A percentile compares a stretch with the other conserved stretches of the same genome.
phyloP scores from a whole-genome alignment of 1,284 basidiomycete species.

The Ganoderma leucocontextum region DNA sequence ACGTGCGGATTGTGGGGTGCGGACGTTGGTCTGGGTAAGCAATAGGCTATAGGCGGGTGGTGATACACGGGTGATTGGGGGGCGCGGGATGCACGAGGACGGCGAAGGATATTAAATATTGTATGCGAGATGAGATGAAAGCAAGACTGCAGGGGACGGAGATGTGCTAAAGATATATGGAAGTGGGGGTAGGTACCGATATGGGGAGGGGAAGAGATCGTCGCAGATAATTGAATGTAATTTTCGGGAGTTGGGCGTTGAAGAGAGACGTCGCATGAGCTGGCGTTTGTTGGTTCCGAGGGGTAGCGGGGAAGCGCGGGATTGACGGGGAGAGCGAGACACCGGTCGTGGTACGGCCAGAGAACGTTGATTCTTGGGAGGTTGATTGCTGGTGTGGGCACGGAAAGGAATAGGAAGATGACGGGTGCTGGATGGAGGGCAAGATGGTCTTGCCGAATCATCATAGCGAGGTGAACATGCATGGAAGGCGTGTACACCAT shows the following conservation, averaged over 20 bases:
- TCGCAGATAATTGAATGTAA: constrained; percentile 1
- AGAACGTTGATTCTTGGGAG: not conserved
- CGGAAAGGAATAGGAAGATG: constrained; percentile 2
- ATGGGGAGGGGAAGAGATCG: not conserved
- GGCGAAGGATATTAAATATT: not conserved
- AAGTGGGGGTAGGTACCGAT: not conserved
- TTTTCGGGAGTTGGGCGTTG: not conserved
- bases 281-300: not conserved
- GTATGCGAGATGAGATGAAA: constrained; percentile 10
- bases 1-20: not conserved
- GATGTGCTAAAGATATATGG: constrained; percentile 5
- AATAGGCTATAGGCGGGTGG: constrained; percentile 5
- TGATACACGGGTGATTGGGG: not conserved
- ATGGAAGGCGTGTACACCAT: not conserved
- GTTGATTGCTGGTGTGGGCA: constrained; percentile 6
- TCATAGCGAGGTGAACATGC: not conserved
- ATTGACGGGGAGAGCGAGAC: not conserved
- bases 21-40: not conserved
- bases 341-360: not conserved
- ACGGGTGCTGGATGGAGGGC: not conserved
- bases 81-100: constrained; percentile 2
- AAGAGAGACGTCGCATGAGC: not conserved
- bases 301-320: not conserved
- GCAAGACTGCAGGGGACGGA: not conserved
- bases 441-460: too few species aligned